Percentiles rank a stretch among this genome's conserved stretches.
phyloP scores from a whole-genome alignment of 352 stramenopile species.

The Phytophthora sojae region DNA sequence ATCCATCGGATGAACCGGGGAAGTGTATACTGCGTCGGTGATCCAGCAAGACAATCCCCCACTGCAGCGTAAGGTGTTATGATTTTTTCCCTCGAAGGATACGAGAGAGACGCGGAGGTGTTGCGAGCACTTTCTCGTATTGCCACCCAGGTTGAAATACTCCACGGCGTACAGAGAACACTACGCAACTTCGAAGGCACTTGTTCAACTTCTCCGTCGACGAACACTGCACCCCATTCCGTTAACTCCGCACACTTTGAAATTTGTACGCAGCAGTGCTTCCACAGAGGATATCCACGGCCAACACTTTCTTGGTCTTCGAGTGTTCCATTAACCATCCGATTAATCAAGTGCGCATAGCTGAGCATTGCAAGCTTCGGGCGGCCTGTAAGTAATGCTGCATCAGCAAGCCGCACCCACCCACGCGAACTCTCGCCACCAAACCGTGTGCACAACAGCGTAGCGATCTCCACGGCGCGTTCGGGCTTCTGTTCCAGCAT shows the following conservation, averaged over 20 bases:
- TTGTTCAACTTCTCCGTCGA: constrained; percentile 36
- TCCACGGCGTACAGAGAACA: constrained; percentile 36
- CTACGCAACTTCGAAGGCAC: constrained; percentile 29
- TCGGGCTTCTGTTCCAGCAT: constrained; percentile 34
- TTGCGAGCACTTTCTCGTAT: constrained; percentile 13
- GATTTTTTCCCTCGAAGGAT: constrained; percentile 19
- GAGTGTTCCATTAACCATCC: constrained; percentile 4
- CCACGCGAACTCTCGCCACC: constrained; percentile 24
- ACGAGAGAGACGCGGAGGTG: constrained; percentile 11
- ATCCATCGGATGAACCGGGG: constrained; percentile 61
- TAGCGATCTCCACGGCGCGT: constrained; percentile 39
- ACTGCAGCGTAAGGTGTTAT: constrained; percentile 1
- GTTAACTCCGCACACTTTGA: constrained; percentile 32
- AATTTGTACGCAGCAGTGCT: constrained; percentile 32
- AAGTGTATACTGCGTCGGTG: constrained; percentile 24
- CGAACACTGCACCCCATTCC: constrained; percentile 46
- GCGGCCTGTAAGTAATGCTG: constrained; percentile 26
- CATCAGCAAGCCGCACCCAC: constrained; percentile 45
- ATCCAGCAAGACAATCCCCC: background rate
- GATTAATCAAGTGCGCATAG: constrained; percentile 30
- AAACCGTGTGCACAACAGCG: constrained; percentile 29
- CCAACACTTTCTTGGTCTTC: background rate
- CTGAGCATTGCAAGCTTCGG: constrained; percentile 53
- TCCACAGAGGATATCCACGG: constrained; percentile 15
- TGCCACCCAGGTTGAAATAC: constrained; percentile 18